Evolutionary conservation across 75 land plant species (phyloP).

Genomic region (Picea glauca): DNA sequence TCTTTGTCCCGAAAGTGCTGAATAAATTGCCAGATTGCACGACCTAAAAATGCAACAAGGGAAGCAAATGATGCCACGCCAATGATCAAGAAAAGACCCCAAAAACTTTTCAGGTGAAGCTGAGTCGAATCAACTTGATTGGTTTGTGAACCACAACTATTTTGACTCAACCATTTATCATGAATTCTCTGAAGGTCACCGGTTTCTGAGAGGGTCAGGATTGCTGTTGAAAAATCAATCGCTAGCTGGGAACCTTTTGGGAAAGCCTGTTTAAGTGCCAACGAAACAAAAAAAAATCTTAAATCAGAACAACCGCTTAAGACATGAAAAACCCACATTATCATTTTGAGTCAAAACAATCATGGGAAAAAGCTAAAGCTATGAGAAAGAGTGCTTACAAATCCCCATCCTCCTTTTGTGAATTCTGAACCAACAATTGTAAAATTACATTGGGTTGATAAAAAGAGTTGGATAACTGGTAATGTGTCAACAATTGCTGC

Average conservation of each 20-base stretch:
- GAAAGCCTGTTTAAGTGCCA: constrained; percentile 31
- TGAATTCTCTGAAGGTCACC: constrained; percentile 77
- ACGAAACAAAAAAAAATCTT: too few relatives aligned
- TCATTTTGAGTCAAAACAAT: too few relatives aligned
- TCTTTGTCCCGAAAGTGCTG: too few relatives aligned
- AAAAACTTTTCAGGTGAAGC: constrained; percentile 45
- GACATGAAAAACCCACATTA: too few relatives aligned
- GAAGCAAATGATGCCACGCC: constrained; percentile 62
- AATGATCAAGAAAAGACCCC: constrained; percentile 71
- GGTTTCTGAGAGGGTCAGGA: constrained; percentile 67
- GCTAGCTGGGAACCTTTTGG: constrained; percentile 78
- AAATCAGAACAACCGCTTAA: too few relatives aligned
- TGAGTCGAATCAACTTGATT: constrained; percentile 10
- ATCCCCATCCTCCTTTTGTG: constrained; percentile 83
- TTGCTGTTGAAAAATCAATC: constrained; percentile 78
- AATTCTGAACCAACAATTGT: constrained; percentile 61
- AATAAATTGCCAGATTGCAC: constrained; percentile 20
- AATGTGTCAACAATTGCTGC: constrained; percentile 75
- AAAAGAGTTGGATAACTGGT: constrained; percentile 58
- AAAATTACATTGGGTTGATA: constrained; percentile 52
- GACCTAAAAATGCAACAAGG: constrained; percentile 36
- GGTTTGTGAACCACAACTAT: constrained; percentile 20
- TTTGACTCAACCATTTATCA: constrained; percentile 54
- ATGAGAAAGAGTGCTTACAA: constrained; percentile 15
- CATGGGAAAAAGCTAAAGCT: too few relatives aligned